Conservation (phyloP, 768 basidiomycete genomes). For the Trametes sanguinea region DNA sequence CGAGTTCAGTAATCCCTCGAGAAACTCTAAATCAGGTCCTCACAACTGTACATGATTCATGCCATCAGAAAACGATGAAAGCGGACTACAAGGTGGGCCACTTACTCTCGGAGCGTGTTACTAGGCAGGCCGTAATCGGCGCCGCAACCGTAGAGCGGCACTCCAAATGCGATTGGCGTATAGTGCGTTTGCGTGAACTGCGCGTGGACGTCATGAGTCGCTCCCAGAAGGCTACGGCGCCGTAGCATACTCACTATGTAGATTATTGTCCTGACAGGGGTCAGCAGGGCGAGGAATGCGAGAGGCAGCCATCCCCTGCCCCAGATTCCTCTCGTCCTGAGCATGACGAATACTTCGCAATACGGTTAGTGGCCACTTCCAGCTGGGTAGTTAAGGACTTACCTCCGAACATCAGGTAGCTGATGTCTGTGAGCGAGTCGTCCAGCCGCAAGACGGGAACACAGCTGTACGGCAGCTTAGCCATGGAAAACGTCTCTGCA, state of each 20-base stretch:
- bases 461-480: constrained; percentile 15
- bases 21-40: too few species aligned
- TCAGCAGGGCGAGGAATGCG: constrained; percentile 9
- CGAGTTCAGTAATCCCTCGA: not conserved
- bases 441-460: constrained; percentile 23
- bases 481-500: not conserved
- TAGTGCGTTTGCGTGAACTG: constrained; percentile 24
- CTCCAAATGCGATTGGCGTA: constrained; percentile 24
- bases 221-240: too few species aligned
- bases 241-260: constrained; percentile 15
- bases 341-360: constrained; percentile 19
- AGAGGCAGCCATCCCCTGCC: constrained; percentile 17
- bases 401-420: constrained; percentile 24
- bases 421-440: constrained; percentile 23
- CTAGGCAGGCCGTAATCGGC: not conserved
- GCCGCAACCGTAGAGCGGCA: constrained; percentile 26
- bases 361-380: not conserved
- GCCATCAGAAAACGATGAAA: too few species aligned
- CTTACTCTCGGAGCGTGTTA: not conserved
- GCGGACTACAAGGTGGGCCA: too few species aligned
- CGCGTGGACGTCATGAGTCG: not conserved
- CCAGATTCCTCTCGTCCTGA: constrained; percentile 23
- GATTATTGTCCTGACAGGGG: constrained; percentile 12
- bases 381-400: not conserved
- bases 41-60: too few species aligned